Base-by-base conservation (phyloP, 2,329 filamentous ascomycete genomes). In the Fulvia fulva region DNA sequence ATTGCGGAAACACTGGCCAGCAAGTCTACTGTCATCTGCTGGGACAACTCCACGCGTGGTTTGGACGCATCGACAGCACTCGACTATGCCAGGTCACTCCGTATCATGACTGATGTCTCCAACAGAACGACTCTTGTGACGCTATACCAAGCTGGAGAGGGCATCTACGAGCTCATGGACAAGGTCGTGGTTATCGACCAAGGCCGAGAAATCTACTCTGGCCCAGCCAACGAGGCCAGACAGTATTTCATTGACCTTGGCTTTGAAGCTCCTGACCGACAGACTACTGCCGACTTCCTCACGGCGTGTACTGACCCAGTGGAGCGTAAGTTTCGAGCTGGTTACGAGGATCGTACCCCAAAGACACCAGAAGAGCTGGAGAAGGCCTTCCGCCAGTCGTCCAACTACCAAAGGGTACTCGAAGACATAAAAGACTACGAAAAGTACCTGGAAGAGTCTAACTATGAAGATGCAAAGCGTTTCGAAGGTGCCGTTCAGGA, bases 21-120 rank as follows among this genome's bases (percentile, higher is more conserved):
- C 6, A 87, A 89, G 71, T 85, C 85, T 0, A 85, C 87, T 0
- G 86, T 92, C 1, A 84, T 89, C 32, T 87, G 86, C 62, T 92
- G 88, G 87, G 89, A 93, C 65, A 93, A 93, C 71, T 87, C 84
- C 0, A 93, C 89, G 0, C 80, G 89, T 50, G 90, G 90, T n/a
- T 77, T 93, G 0, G 89, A 94, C 69, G 87, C 88, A 1, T 89
- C 86, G 1, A 92, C 89, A 0, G 90, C 89, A 4, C 78, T 92
- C 4, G 89, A 92, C 67, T 93, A 90, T 65, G 87, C 86, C 9
- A 87, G 86, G 69, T 89, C 87, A 0, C 79, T 95, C 1, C 86
- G 90, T 1, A 86, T 91, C 58, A 89, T 91, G 84, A 92, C 90
- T 3, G 87, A 91, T 61, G 83, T 91, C 60, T 86, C 82, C 68